Evolutionary conservation across 2,329 filamentous ascomycete genomes (phyloP), one percentile per base, ranked within the genome.

Genomic region (Epichloe hybrida): DNA sequence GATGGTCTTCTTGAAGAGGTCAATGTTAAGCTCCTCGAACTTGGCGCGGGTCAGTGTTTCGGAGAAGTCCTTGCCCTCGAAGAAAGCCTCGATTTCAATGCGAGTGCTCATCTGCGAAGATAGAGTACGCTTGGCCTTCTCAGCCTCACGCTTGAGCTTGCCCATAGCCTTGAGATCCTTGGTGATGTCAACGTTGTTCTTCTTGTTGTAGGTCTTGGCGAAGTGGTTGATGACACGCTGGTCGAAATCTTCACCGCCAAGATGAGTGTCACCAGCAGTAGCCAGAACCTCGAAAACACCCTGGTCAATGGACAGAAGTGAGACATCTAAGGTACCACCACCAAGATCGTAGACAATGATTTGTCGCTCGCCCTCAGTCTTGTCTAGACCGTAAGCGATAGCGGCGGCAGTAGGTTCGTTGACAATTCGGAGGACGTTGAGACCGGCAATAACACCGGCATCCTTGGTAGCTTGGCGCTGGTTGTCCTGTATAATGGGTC

Each of bases 221-320:
- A 97, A 88, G 82, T 91, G 80, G 79, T 86, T 88, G 76, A 97
- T 95, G 70, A 97, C 80, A 68, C 91, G 85, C 80, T 97, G 89
- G 71, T 97, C 91, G 70, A 97, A 97, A 76, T 97, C 91, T 73
- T 97, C 90, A 83, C 90, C 90, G 84, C 90, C 90, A 61, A 96
- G 81, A 72, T 95, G 90, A 62, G 90, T 95, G 70, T 96, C 90
- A 88, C 90, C 89, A 67, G 89, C 88, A 63, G 89, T 95, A 70
- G 90, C 86, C 72, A 91, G 73, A 61, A 96, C 90, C 77, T 95
- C 89, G 67, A 96, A 95, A 61, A 95, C 87, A 68, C 90, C 90
- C 66, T 89, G 77, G 62, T 95, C 88, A 58, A 94, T 93, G 53
- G 86, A 93, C 52, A 95, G 81, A 58, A 95, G 87, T 50, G 89